Percentiles rank a stretch among this genome's conserved stretches.
Conservation (phyloP, 768 basidiomycete species). For the Nidularia pulvinata region DNA sequence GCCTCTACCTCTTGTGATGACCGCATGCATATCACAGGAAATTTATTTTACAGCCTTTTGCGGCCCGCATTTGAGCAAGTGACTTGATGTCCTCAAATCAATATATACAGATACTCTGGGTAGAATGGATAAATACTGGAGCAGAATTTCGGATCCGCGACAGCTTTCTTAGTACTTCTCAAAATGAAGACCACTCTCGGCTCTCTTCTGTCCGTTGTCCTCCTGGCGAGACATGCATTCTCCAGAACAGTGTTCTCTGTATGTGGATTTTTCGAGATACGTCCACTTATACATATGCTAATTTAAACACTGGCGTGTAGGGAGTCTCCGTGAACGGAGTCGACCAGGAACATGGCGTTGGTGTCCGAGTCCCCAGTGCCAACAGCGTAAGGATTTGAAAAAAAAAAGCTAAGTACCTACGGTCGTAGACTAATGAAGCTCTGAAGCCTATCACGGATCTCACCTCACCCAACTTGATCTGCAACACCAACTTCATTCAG, state of each 20-base stretch:
- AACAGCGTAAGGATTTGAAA: conserved; percentile 31
- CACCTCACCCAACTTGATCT: conserved; percentile 48
- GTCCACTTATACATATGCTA: background rate
- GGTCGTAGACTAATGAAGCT: background rate
- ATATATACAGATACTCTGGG: background rate
- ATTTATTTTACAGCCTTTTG: too few species aligned
- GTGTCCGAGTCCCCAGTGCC: conserved; percentile 39
- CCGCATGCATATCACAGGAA: too few species aligned
- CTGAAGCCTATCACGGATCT: conserved; percentile 49
- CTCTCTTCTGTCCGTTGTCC: conserved; percentile 1
- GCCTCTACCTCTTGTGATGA: too few species aligned
- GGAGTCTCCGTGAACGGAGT: conserved; percentile 45
- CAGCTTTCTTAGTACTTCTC: too few species aligned
- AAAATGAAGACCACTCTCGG: background rate
- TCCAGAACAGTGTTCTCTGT: conserved; percentile 47
- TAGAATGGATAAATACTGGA: background rate
- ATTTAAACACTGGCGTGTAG: conserved; percentile 11
- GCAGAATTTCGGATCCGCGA: background rate
- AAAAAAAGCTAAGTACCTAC: too few species aligned
- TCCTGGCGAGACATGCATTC: conserved; percentile 14
- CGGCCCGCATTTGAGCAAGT: too few species aligned
- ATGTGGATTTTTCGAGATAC: too few species aligned
- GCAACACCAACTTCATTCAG: conserved; percentile 51
- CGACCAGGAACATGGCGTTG: conserved; percentile 39
- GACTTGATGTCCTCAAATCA: too few species aligned